phyloP scores from a whole-genome alignment of 306 rosid genomes.

The Castanospermum australe region DNA sequence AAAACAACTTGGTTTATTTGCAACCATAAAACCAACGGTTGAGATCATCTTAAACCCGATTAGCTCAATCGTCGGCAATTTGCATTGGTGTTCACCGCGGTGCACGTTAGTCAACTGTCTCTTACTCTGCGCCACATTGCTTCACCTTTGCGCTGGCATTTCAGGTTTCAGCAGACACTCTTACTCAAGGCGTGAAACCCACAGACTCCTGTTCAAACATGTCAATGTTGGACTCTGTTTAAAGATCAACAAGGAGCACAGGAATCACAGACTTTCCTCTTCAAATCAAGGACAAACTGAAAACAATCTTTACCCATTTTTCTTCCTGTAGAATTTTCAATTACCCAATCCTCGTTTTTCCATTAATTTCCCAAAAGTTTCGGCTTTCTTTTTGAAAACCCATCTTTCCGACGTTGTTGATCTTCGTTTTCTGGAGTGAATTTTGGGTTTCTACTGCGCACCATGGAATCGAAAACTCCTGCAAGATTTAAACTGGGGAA shows the following conservation, averaged over 20 bases:
- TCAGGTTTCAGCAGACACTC: slow-evolving; percentile 46
- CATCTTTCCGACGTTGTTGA: neutral
- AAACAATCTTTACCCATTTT: neutral
- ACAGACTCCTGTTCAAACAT: slow-evolving; percentile 12
- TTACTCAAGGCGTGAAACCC: slow-evolving; percentile 8
- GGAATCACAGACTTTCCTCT: neutral
- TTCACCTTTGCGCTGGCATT: slow-evolving; percentile 28
- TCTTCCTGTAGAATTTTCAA: neutral
- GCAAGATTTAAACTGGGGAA: slow-evolving; percentile 65
- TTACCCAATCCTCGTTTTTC: neutral
- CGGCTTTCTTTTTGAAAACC: neutral
- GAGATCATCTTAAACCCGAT: neutral
- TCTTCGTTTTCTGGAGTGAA: neutral
- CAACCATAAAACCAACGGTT: neutral
- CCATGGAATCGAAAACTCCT: slow-evolving; percentile 67
- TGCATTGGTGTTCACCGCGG: neutral
- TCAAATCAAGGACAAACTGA: neutral
- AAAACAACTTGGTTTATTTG: too few species aligned
- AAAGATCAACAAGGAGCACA: neutral
- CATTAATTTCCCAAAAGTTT: neutral
- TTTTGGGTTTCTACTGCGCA: neutral
- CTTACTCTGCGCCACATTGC: neutral
- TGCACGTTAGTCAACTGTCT: neutral
- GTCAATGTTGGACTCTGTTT: slow-evolving; percentile 6
- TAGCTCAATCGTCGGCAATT: neutral